Percentiles rank a stretch among this genome's conserved stretches.
These are phyloP conservation scores for Theileria equi DNA, from an alignment of 169 alveolate genomes.

Conservation along the genomic window DNA sequence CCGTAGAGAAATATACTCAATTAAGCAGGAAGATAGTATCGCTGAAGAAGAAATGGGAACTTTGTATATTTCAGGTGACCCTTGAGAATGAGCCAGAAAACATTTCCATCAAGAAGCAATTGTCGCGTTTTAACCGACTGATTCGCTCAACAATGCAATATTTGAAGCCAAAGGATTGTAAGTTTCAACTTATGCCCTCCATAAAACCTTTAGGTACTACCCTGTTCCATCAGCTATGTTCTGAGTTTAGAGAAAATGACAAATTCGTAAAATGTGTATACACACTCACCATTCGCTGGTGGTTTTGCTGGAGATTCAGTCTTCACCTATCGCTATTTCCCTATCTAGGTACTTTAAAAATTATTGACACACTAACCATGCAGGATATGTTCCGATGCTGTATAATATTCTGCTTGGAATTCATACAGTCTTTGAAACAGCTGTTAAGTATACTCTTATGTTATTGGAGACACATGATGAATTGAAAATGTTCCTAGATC, in stretches of 20 bases:
- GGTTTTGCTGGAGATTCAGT: slow-evolving; percentile 42
- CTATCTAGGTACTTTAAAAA: slow-evolving; percentile 13
- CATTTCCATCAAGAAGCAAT: not conserved
- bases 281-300: slow-evolving; percentile 23
- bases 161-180: slow-evolving; percentile 45
- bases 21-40: not conserved
- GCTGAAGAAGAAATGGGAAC: slow-evolving; percentile 1
- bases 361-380: not conserved
- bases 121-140: slow-evolving; percentile 12
- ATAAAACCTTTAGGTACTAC: slow-evolving; percentile 8
- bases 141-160: slow-evolving; percentile 14
- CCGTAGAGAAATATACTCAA: not conserved
- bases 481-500: not conserved
- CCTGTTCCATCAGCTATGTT: slow-evolving; percentile 14
- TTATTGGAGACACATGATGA: slow-evolving; percentile 14
- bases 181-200: not conserved
- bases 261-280: not conserved
- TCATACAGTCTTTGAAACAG: not conserved
- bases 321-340: slow-evolving; percentile 50
- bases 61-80: not conserved
- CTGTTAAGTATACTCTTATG: not conserved
- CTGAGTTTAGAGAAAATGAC: not conserved
- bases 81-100: not conserved
- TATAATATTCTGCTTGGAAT: slow-evolving; percentile 4
- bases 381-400: slow-evolving; percentile 28